These are phyloP conservation scores for Clitocybe nebularis DNA, from an alignment of 1,284 basidiomycete species.

Conservation along the genomic window DNA sequence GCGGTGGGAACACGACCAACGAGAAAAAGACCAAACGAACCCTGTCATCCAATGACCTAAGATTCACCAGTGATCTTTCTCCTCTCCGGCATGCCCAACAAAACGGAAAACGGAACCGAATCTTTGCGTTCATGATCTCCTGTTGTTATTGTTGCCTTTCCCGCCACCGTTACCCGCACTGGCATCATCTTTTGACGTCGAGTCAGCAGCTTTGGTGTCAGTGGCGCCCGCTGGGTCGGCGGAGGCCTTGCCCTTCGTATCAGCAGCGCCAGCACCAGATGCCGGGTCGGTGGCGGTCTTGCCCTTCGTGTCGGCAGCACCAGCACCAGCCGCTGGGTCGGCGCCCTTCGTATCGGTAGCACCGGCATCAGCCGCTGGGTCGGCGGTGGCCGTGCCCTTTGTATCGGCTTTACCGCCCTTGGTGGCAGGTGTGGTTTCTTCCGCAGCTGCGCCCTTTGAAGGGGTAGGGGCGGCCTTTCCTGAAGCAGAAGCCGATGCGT, in stretches of 20 bases:
- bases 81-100: background rate
- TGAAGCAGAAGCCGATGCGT: background rate
- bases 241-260: too few relatives aligned
- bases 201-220: too few relatives aligned
- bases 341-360: slow-evolving; percentile 6
- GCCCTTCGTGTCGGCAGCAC: too few relatives aligned
- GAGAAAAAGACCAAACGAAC: background rate
- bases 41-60: slow-evolving; percentile 9
- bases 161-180: slow-evolving; percentile 11
- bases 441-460: background rate
- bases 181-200: slow-evolving; percentile 1
- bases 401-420: slow-evolving; percentile 4
- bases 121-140: background rate
- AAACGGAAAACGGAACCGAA: background rate
- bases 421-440: background rate
- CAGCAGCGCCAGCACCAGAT: too few relatives aligned
- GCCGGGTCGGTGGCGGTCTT: too few relatives aligned
- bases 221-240: too few relatives aligned
- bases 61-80: slow-evolving; percentile 6
- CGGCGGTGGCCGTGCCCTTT: slow-evolving; percentile 2
- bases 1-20: background rate
- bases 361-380: too few relatives aligned
- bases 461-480: background rate
- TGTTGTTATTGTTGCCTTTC: background rate
- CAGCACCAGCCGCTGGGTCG: too few relatives aligned